These are phyloP conservation scores for Geosmithia flava DNA, from an alignment of 2,329 filamentous ascomycete species.

Conservation along the genomic window DNA sequence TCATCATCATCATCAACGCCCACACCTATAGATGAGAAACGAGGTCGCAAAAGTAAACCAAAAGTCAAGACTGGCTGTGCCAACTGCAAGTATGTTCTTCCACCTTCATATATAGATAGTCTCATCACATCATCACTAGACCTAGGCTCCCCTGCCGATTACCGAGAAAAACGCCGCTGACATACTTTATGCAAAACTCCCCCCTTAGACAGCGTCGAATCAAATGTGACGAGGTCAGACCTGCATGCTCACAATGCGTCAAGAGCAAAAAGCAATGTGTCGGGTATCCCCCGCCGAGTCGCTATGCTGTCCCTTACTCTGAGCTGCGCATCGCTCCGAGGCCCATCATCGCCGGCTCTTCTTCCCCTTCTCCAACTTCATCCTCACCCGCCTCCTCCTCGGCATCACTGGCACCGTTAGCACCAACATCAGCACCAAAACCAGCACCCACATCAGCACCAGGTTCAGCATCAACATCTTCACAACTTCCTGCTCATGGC, in stretches of 20 bases:
- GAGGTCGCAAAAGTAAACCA: conserved; percentile 39
- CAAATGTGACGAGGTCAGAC: conserved; percentile 54
- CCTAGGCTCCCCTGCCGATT: not conserved
- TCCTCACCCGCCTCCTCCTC: no score
- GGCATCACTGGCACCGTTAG: not conserved
- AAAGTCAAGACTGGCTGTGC: conserved; percentile 56
- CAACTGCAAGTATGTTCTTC: conserved; percentile 51
- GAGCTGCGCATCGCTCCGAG: conserved; percentile 38
- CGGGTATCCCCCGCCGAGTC: conserved; percentile 48
- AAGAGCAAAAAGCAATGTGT: conserved; percentile 45
- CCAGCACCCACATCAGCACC: not conserved
- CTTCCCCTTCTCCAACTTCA: not conserved
- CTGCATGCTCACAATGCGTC: conserved; percentile 46
- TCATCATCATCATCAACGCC: not conserved
- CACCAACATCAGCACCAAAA: not conserved
- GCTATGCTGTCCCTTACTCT: conserved; percentile 30
- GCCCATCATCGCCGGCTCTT: conserved; percentile 13
- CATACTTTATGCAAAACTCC: no score
- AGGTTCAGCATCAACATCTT: not conserved
- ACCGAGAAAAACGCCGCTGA: no score
- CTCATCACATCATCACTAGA: conserved; percentile 2
- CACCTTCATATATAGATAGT: no score
- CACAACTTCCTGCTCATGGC: not conserved
- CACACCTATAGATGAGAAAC: conserved; percentile 14
- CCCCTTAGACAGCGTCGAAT: conserved; percentile 44